A percentile compares a stretch with the other conserved stretches of the same genome.
Evolutionary conservation across 805 yeast genomes (phyloP).

Genomic region (Wickerhamomyces chambardii): DNA sequence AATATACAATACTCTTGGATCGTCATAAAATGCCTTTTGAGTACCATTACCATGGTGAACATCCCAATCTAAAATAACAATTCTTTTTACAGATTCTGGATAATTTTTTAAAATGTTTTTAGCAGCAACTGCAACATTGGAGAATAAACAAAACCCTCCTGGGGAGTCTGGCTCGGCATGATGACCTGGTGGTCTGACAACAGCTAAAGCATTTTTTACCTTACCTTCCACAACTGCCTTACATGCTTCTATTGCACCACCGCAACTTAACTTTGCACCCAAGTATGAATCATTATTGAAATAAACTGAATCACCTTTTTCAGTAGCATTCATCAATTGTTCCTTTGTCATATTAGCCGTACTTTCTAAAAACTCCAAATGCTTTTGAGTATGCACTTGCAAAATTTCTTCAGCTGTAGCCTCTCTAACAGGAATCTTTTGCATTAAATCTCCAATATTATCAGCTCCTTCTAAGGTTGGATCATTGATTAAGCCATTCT

Average conservation of each 20-base stretch:
- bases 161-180: conserved; percentile 98
- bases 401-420: conserved; percentile 82
- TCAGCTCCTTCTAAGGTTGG: conserved; percentile 58
- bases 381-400: conserved; percentile 78
- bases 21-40: conserved; percentile 82
- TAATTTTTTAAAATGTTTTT: conserved; percentile 70
- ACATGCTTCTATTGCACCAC: conserved; percentile 96
- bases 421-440: conserved; percentile 83
- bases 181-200: conserved; percentile 98
- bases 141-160: conserved; percentile 94
- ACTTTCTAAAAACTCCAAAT: conserved; percentile 63
- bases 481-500: conserved; percentile 83
- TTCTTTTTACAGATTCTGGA: conserved; percentile 81
- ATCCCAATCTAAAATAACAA: conserved; percentile 93
- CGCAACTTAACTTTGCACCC: conserved; percentile 89
- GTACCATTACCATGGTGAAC: conserved; percentile 99
- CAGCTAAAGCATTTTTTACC: conserved; percentile 88
- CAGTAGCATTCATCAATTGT: conserved; percentile 72
- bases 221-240: conserved; percentile 88
- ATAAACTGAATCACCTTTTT: conserved; percentile 89
- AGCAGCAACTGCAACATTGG: conserved; percentile 97
- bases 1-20: conserved; percentile 84
- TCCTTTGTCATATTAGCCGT: conserved; percentile 76
- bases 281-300: conserved; percentile 83
- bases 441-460: conserved; percentile 80